Conservation (phyloP, 2,329 filamentous ascomycete species). For the Beauveria sp. region DNA sequence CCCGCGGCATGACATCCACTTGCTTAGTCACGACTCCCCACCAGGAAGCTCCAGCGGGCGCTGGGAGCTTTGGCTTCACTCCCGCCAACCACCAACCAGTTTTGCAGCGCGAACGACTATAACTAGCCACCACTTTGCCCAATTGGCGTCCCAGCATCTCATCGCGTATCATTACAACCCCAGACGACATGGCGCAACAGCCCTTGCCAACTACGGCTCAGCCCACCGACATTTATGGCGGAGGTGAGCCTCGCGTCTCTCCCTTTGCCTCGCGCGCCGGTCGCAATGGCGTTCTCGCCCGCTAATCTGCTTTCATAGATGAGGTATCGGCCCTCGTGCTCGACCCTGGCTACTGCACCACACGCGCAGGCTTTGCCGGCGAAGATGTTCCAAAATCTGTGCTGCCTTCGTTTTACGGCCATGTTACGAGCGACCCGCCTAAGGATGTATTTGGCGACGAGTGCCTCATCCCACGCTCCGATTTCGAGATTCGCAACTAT, state of each 20-base stretch:
- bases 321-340: constrained; percentile 96
- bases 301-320: constrained; percentile 46
- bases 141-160: constrained; percentile 17
- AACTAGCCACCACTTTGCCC: constrained; percentile 14
- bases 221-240: constrained; percentile 57
- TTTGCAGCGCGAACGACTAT: constrained; percentile 15
- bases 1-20: not conserved
- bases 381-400: constrained; percentile 96
- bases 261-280: constrained; percentile 9
- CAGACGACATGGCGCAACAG: constrained; percentile 45
- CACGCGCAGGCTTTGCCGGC: constrained; percentile 91
- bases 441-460: constrained; percentile 81
- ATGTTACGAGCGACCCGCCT: constrained; percentile 38
- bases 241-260: constrained; percentile 38
- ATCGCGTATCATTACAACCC: constrained; percentile 12
- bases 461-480: constrained; percentile 66
- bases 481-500: constrained; percentile 83
- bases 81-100: constrained; percentile 4
- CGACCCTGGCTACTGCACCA: constrained; percentile 85
- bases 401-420: constrained; percentile 82
- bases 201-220: constrained; percentile 47
- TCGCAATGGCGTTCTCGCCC: constrained; percentile 3
- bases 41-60: not conserved
- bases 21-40: constrained; percentile 10
- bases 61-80: constrained; percentile 4